phyloP scores from a whole-genome alignment of 345 rosid species.

The Syzygium aromaticum region DNA sequence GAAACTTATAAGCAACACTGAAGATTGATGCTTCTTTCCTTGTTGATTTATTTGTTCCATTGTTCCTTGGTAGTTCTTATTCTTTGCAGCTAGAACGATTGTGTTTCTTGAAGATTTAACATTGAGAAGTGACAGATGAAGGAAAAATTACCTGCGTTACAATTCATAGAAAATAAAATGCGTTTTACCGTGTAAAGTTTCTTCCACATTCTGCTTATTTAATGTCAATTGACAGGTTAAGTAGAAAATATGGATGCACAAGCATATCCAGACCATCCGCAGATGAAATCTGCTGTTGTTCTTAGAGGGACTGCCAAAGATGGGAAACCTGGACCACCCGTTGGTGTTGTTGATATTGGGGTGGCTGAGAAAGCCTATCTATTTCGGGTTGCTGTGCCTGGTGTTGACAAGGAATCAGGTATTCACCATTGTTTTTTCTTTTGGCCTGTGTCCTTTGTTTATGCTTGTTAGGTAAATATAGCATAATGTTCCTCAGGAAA shows the following conservation, averaged over 20 bases:
- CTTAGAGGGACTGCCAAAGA: constrained; percentile 53
- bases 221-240: background rate
- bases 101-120: background rate
- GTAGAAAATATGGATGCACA: constrained; percentile 10
- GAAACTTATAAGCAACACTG: background rate
- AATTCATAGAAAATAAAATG: background rate
- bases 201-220: background rate
- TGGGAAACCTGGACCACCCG: constrained; percentile 35
- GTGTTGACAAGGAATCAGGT: constrained; percentile 44
- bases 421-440: constrained; percentile 3
- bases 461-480: background rate
- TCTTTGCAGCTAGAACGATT: background rate
- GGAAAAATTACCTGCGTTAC: background rate
- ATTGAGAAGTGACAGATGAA: background rate
- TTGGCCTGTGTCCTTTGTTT: background rate
- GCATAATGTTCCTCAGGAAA: background rate
- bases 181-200: background rate
- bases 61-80: background rate
- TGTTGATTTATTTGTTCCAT: background rate
- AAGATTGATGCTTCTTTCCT: background rate
- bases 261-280: constrained; percentile 3
- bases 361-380: constrained; percentile 51
- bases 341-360: constrained; percentile 68
- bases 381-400: constrained; percentile 65
- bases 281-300: constrained; percentile 19